Base-by-base conservation (phyloP, 1,284 basidiomycete species). In the Sanguinoderma infundibulare region DNA sequence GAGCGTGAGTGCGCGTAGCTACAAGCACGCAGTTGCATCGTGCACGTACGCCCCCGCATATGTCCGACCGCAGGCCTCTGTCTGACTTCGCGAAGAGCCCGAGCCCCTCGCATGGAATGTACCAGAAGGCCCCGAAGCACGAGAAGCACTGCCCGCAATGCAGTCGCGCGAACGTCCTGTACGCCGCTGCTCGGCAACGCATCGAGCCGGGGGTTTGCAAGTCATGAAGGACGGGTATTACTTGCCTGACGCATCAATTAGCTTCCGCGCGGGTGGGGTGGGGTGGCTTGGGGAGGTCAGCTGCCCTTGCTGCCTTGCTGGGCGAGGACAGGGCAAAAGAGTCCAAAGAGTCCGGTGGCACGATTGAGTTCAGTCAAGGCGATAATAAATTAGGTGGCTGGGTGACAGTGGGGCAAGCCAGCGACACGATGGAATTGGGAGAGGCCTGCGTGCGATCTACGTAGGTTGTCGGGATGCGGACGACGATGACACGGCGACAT, bases 171-270 rank as follows among this genome's bases (percentile, higher is more conserved):
- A 40, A 26, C 44, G 52, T 35, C 24, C 47, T 40, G 30, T 44
- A 61, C 38, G 53, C 20, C 39, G 50, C 55, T 38, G 17, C 40
- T 55, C 56, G 61, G 53, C 57, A 56, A 53, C 57, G 47, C 47
- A n/a, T 42, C 32, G 32, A 24, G 49, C 32, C 49, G 49, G 35
- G 12, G 46, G 34, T 14, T 17, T 28, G 6, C 28, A 28, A 32
- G 26, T 12, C n/a, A 51, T n/a, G 17, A 10, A n/a, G 38, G 17
- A 10, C 4, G n/a, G 38, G 12, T 12, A 39, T 12, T n/a, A 22
- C 10, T 50, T 22, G 28, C 8, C 20, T n/a, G 30, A 4, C 22
- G 22, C 39, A 14, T n/a, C n/a, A n/a, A n/a, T 49, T 38, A n/a
- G 30, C 44, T 35, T 49, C 44, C 46, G 44, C 36, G 44, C 38